Conservation (phyloP, 2,329 filamentous ascomycete genomes). For the Ustulina deusta region DNA sequence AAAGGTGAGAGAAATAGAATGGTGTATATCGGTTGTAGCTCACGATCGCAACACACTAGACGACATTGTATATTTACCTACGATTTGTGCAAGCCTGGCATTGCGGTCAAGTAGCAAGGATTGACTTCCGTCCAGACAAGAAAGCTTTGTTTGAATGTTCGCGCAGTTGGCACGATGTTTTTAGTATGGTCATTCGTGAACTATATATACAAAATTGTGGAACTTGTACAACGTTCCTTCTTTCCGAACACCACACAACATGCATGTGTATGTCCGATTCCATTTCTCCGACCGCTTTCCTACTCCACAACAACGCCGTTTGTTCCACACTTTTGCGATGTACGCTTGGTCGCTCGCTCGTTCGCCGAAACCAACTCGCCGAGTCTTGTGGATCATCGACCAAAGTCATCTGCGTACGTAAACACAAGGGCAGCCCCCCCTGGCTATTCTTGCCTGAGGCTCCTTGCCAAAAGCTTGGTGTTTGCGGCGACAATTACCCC, state of each 20-base stretch:
- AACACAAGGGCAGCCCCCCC: neutral
- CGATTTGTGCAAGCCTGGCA: neutral
- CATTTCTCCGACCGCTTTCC: neutral
- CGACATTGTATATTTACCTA: neutral
- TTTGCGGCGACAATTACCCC: slow-evolving; percentile 11
- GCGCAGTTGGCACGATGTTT: slow-evolving; percentile 10
- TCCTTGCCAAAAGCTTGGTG: slow-evolving; percentile 7
- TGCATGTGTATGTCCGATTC: slow-evolving; percentile 14
- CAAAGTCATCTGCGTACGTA: slow-evolving; percentile 11
- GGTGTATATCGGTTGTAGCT: neutral
- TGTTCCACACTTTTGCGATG: slow-evolving; percentile 13
- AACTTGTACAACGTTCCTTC: neutral
- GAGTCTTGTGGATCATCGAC: slow-evolving; percentile 17
- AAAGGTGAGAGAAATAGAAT: neutral
- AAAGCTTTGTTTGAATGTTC: slow-evolving; percentile 19
- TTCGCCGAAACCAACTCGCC: slow-evolving; percentile 29
- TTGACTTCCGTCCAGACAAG: neutral
- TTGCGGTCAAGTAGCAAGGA: neutral
- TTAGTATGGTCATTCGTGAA: slow-evolving; percentile 32
- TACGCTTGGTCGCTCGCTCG: slow-evolving; percentile 25
- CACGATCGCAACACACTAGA: too few species aligned
- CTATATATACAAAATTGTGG: slow-evolving; percentile 4
- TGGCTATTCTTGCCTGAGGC: neutral
- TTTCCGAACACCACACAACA: slow-evolving; percentile 19
- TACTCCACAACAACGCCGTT: slow-evolving; percentile 32